These are phyloP conservation scores for Starmerella etchellsii DNA, from an alignment of 805 yeast species.

Conservation along the genomic window DNA sequence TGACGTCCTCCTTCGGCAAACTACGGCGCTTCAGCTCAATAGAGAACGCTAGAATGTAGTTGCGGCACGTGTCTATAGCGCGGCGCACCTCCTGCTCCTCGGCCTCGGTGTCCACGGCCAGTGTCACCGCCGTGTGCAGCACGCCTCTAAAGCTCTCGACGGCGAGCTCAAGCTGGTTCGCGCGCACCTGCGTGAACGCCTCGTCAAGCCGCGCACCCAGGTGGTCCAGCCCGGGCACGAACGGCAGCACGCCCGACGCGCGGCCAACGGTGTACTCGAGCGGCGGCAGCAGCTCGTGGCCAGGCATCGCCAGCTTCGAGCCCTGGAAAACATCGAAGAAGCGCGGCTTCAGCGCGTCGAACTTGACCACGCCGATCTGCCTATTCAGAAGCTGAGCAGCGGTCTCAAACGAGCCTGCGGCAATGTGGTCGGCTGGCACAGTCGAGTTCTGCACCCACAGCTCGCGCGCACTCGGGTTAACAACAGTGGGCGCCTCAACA, in stretches of 20 bases:
- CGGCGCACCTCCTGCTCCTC: conserved; percentile 67
- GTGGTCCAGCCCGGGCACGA: conserved; percentile 56
- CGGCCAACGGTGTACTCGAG: conserved; percentile 55
- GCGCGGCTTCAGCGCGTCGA: conserved; percentile 74
- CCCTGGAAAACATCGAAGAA: conserved; percentile 77
- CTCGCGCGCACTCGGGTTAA: conserved; percentile 38
- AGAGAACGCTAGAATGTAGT: conserved; percentile 82
- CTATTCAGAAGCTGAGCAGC: conserved; percentile 87
- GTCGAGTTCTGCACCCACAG: conserved; percentile 83
- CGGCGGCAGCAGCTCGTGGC: conserved; percentile 62
- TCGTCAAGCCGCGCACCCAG: conserved; percentile 49
- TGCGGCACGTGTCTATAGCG: conserved; percentile 61
- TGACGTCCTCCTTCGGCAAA: conserved; percentile 47
- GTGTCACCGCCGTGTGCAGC: conserved; percentile 58
- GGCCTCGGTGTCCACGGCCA: conserved; percentile 58
- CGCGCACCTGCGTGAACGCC: conserved; percentile 74
- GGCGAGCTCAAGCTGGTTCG: conserved; percentile 72
- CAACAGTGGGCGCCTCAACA: conserved; percentile 25
- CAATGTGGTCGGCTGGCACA: conserved; percentile 82
- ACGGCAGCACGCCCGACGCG: conserved; percentile 36
- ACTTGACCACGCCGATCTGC: conserved; percentile 74
- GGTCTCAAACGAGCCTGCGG: conserved; percentile 92
- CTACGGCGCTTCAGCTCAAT: conserved; percentile 83
- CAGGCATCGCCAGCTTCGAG: conserved; percentile 60
- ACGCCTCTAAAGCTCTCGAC: conserved; percentile 66